Base-by-base conservation (phyloP, 345 rosid genomes). In the Microcos paniculata region DNA sequence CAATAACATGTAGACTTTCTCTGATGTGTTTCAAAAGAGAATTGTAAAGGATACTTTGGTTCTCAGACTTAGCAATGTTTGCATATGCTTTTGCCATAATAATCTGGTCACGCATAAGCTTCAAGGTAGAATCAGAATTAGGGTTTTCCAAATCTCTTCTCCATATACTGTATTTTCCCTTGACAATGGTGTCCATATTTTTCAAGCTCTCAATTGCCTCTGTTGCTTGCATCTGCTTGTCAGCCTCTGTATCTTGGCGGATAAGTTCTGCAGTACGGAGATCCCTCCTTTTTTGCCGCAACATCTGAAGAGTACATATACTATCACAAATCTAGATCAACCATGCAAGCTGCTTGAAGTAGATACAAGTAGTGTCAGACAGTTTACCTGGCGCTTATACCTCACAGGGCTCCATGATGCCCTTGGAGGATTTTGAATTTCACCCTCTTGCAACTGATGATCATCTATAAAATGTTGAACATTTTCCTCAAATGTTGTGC, bases 11-110 rank as follows among this genome's bases (percentile, higher is more conserved):
- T 66, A 77, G 90, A 87, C 86, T 94, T 81, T 88, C 89, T 84
- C 86, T 79, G 43, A 82, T 79, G 63, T 84, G 87, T 79, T 89
- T 82, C 83, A 87, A 82, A 79, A 92, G 90, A 76, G 91, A 87
- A 71, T 77, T 73, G 56, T 87, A 92, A 45, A 94, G 90, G 56
- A 43, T 72, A 72, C 76, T 85, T 63, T 89, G 86, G 72, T 91
- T 89, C 78, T 85, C 88, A 16, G 94, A 85, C 81, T 85, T 91
- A 80, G 98, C 98, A 71, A 94, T 85, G 72, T 90, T 87, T 75
- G 98, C 94, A 88, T 96, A 94, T 57, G 94, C 97, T 84, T 92
- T 93, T 26, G 95, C 97, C 98, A 94, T 90, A 73, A 93, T 92
- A 78, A 94, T 87, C 88, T 96, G 99, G 88, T 96, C 98, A 43